Conservation (phyloP, 768 basidiomycete species). For the Mycena metata region DNA sequence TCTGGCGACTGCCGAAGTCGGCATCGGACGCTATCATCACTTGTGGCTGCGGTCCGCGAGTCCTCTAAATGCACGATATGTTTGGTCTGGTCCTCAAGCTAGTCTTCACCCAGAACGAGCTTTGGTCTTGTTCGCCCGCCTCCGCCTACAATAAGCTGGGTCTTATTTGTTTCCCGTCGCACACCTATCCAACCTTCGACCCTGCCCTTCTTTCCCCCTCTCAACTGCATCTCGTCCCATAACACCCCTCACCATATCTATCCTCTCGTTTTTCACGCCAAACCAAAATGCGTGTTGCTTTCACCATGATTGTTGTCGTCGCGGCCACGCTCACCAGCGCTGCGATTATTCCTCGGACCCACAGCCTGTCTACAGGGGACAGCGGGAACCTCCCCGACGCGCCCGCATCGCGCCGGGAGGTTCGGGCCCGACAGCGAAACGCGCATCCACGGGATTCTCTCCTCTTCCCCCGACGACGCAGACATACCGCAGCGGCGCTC, state of each 20-base stretch:
- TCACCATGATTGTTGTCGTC: slow-evolving; percentile 19
- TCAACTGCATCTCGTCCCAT: slow-evolving; percentile 14
- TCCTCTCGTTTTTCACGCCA: slow-evolving; percentile 4
- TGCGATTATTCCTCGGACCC: slow-evolving; percentile 17
- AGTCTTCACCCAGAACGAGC: slow-evolving; percentile 54
- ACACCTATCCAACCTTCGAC: not conserved
- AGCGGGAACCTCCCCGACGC: not conserved
- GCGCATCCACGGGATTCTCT: slow-evolving; percentile 13
- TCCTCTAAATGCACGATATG: slow-evolving; percentile 21
- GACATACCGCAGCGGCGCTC: slow-evolving; percentile 22
- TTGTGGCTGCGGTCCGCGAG: not conserved
- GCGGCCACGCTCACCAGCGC: slow-evolving; percentile 27
- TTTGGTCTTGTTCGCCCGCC: slow-evolving; percentile 50
- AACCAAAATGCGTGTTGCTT: slow-evolving; percentile 20
- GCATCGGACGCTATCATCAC: slow-evolving; percentile 24
- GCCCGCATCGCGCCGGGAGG: not conserved
- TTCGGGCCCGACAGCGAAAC: slow-evolving; percentile 7
- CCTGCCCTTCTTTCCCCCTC: slow-evolving; percentile 11
- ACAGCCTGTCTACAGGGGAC: slow-evolving; percentile 2
- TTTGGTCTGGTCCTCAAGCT: slow-evolving; percentile 44
- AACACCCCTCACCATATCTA: slow-evolving; percentile 5
- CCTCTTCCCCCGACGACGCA: not conserved
- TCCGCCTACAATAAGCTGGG: slow-evolving; percentile 29
- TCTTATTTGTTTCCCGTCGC: slow-evolving; percentile 23
- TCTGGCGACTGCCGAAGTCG: slow-evolving; percentile 1